phyloP scores from a whole-genome alignment of 2,329 filamentous ascomycete genomes.

The Fusarium nanum region DNA sequence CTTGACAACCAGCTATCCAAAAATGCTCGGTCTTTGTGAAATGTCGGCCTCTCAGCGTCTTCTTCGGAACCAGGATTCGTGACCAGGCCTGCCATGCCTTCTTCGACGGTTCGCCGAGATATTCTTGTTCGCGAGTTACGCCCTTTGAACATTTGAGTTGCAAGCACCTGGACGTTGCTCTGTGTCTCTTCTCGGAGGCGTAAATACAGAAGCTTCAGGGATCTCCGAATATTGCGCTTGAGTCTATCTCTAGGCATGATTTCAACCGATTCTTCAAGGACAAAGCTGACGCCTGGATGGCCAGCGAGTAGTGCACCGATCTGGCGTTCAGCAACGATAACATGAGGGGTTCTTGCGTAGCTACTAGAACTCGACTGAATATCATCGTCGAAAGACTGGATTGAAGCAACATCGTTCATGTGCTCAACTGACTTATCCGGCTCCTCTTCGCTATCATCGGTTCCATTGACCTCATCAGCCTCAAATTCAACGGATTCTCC shows the following conservation, averaged over 20 bases:
- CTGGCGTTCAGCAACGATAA: constrained; percentile 5
- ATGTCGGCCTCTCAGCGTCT: background rate
- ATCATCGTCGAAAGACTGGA: constrained; percentile 1
- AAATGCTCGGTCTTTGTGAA: constrained; percentile 1
- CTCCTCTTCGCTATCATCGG: too few relatives aligned
- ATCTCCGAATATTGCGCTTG: constrained; percentile 3
- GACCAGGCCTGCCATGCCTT: background rate
- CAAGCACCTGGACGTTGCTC: background rate
- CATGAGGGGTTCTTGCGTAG: background rate
- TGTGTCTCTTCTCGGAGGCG: background rate
- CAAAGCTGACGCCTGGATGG: background rate
- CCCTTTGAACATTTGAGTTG: constrained; percentile 1
- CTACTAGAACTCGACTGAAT: constrained; percentile 4
- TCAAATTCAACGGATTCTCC: too few relatives aligned
- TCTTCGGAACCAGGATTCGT: background rate
- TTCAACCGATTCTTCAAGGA: background rate
- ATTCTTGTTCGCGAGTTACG: constrained; percentile 8
- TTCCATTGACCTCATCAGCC: too few relatives aligned
- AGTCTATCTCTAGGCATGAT: constrained; percentile 6
- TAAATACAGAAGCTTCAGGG: constrained; percentile 8
- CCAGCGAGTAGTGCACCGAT: background rate
- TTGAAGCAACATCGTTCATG: background rate
- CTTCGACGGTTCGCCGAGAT: background rate
- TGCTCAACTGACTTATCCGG: too few relatives aligned
- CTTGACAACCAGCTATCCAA: background rate